Evolutionary conservation across 2,329 filamentous ascomycete genomes (phyloP), one percentile per base, ranked within the genome.

Genomic region (Lachnellula willkommii): DNA sequence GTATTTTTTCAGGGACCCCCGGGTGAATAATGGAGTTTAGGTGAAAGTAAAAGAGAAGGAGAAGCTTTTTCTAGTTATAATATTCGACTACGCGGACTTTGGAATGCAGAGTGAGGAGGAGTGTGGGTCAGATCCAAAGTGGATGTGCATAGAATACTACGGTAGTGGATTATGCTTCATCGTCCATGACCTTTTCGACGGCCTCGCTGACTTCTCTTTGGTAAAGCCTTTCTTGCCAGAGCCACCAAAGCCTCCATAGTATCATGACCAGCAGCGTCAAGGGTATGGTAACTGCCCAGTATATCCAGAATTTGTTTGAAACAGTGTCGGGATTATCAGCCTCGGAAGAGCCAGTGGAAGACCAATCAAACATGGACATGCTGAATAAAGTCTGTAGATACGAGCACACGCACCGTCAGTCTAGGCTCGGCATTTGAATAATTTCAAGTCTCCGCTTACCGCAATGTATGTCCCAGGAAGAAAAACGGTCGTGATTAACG

Each of bases 391-490:
- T 24, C 50, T 52, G 6, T 15, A 20, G 15, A 42, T 20, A 9
- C 15, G 8, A n/a, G n/a, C n/a, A n/a, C n/a, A n/a, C 17, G 3
- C 3, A 20, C 39, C 17, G 15, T 40, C 39, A 42, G 39, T n/a
- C 17, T 42, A 20, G 15, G 5, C 17, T 20, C 15, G 7, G 5
- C 9, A n/a, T n/a, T 42, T 17, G 15, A 45, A 9, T 9, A 1
- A 8, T 43, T 11, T 51, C 20, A 39, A 35, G 12, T 20, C 6
- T 14, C 20, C 5, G 26, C 36, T 26, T 40, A 54, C 51, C n/a
- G 81, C 77, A 14, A 85, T 74, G 60, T 79, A 82, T 1, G 81
- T 83, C 1, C 80, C 81, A 0, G 82, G 82, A 4, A 84, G 71
- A 61, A 85, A 85, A 32, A 84, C 55, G 79, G 43, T 47, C 11